Evolutionary conservation across 257 asterid species (phyloP), one percentile per base, ranked within the genome.

Genomic region (Craterostigma plantagineum): DNA sequence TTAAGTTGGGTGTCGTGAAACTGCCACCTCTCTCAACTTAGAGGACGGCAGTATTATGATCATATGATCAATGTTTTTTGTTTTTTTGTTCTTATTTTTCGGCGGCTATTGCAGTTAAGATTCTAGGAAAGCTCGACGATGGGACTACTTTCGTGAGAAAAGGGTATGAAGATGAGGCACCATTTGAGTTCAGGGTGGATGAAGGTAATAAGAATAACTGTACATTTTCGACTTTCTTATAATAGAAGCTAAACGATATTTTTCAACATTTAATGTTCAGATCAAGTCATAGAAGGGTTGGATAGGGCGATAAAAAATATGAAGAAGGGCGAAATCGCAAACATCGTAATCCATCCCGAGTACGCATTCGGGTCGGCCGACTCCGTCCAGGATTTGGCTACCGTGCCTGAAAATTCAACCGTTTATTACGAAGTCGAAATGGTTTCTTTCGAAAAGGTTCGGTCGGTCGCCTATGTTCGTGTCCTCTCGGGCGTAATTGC

Each of bases 301-400:
- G 87, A 76, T 34, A 59, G 59, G 49, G 74, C 68, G 7, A 52
- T 69, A 36, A 69, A 60, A 61, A 66, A 72, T 33, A 69, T 72
- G 87, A 76, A 72, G 59, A 72, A 66, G 33, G 82, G 76, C 0
- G 87, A 76, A 51, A 41, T 59, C 8, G 65, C 87, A 38, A 51
- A 48, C 18, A 9, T 76, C 14, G 64, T 46, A 8, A 64, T 76
- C n/a, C 73, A 58, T 18, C 71, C 76, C 8, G 72, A 76, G 16
- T 66, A 63, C 56, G 87, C 73, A 38, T 75, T 71, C 58, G 81
- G 81, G 58, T 50, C 43, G 16, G 55, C 61, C 2, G 73, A 66
- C 23, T 48, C 67, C 15, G 53, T 48, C 16, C 87, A 68, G 50
- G 75, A 68, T 39, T 65, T 75, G 38, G 81, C 67, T 11, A 48